Evolutionary conservation across 2,329 filamentous ascomycete species (phyloP), one percentile per base, ranked within the genome.

Genomic region (Aspergillus ibericus): DNA sequence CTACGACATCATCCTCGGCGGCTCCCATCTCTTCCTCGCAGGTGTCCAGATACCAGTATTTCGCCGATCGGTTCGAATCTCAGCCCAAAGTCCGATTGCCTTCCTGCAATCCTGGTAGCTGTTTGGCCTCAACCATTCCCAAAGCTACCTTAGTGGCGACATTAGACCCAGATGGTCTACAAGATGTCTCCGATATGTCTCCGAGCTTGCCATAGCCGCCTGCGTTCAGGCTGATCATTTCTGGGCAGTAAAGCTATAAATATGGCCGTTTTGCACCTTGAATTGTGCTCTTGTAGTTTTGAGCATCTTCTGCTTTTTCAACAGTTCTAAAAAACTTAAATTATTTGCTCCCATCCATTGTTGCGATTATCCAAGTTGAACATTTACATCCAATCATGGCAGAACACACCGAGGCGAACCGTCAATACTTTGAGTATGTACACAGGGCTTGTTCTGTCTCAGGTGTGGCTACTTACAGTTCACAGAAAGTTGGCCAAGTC

Each of bases 401-500:
- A 25, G 66, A 72, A 36, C 67, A 74, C 46, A 72, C 73, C 5
- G 74, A 77, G 58, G 64, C 65, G 22, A 79, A 79, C 53, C 70
- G 71, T 29, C 64, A 68, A 6, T 71, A 76, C 62, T 79, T 77
- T 64, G 71, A 78, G 77, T 79, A 66, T 69, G 75, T 66, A 27
- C 55, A 7, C 10, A 47, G 8, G 7, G 18, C 40, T 5, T 18
- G 9, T 25, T 12, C 16, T 27, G 47, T 10, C 52, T 61, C 27
- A 59, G n/a, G 22, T 1, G 18, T 16, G 16, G 6, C 6, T 25
- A 18, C 55, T 18, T 35, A 57, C 18, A 38, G 27, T 15, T 15
- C 15, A 47, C 38, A 86, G 85, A 62, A 72, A 83, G 49, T 74
- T 82, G 60, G 81, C 85, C 3, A 75, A 81, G 2, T 73, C 74